Evolutionary conservation across 2,329 filamentous ascomycete genomes (phyloP).

Genomic region (Eutypella sp.): DNA sequence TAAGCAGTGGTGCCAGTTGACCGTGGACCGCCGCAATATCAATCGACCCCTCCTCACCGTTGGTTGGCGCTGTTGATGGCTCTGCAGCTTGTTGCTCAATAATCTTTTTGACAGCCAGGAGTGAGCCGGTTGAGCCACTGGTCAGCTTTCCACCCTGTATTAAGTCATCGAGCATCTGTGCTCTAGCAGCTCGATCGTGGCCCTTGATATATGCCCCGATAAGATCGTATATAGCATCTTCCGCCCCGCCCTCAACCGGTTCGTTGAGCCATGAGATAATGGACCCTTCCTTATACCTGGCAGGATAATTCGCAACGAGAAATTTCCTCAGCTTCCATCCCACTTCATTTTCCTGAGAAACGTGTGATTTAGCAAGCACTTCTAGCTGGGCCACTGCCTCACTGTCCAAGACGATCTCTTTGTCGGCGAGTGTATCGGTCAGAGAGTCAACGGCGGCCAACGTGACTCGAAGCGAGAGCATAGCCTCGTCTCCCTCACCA

Average conservation of each 20-base stretch:
- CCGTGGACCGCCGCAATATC: conserved; percentile 21
- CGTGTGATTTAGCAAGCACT: conserved; percentile 12
- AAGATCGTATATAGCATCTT: conserved; percentile 18
- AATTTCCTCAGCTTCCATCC: conserved; percentile 27
- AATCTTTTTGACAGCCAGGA: conserved; percentile 20
- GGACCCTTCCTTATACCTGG: conserved; percentile 12
- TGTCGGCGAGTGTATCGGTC: conserved; percentile 6
- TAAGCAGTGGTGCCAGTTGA: conserved; percentile 18
- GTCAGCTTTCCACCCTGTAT: conserved; percentile 13
- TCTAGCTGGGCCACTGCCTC: conserved; percentile 16
- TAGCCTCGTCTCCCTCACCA: conserved; percentile 8
- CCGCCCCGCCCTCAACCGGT: conserved; percentile 10
- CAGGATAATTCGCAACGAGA: conserved; percentile 18
- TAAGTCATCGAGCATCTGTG: conserved; percentile 17
- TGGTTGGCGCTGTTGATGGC: conserved; percentile 1
- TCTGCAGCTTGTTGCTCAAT: conserved; percentile 20
- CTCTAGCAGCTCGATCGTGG: conserved; percentile 10
- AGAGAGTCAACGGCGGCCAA: conserved; percentile 19
- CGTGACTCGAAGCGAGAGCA: conserved; percentile 13
- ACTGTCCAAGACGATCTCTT: conserved; percentile 16
- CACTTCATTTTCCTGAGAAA: conserved; percentile 11
- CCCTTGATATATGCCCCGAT: conserved; percentile 22
- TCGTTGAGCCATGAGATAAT: conserved; percentile 17
- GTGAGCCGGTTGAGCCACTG: conserved; percentile 15
- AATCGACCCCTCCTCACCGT: conserved; percentile 8